Base-by-base conservation (phyloP, 495 filamentous ascomycete species). In the Penicillium canariense region DNA sequence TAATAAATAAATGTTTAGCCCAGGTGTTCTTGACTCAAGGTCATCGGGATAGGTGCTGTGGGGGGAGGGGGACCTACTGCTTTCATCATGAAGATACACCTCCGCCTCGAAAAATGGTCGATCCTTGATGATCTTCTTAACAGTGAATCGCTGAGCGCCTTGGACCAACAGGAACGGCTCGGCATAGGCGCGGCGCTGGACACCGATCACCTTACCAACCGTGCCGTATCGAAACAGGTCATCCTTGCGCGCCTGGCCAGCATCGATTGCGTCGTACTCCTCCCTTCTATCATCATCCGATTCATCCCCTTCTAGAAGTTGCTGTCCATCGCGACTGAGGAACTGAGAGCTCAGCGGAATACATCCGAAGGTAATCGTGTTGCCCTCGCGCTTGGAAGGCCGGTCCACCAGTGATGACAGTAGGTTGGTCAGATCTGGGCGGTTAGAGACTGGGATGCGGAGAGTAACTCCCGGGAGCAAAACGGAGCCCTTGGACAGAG, bases 81-180 rank as follows among this genome's bases (percentile, higher is more conserved):
- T 78, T 31, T 87, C 83, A 56, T 89, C 84, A 60, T 85, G 76
- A 40, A 80, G 65, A 48, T 74, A 70, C 1, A 95, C 84, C 56
- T 83, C 85, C 11, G 83, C 93, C 69, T 96, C 91, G 55, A 97
- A 88, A 67, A 85, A 97, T 3, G 90, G 88, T 43, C 85, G 84
- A 48, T 95, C 88, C 60, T 88, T 85, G 26, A 83, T 75, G 40
- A 96, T 69, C 60, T 85, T 86, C 43, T 87, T 87, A 9, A 96
- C 72, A 44, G 81, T 80, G 43, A 97, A 86, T 30, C 95, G 80
- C 48, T 84, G 82, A 14, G 90, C 69, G 18, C 95, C 95, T 62
- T 97, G 90, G 9, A 99, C 89, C 2, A 96, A 76, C 46, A 99
- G 66, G 45, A 84, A 84, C 27, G 92, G 82, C 61, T 96, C 87